A percentile compares a stretch with the other conserved stretches of the same genome.
These are phyloP conservation scores for Asterella californica DNA, from an alignment of 225 moss, liverwort and hornwort genomes.

Conservation along the genomic window DNA sequence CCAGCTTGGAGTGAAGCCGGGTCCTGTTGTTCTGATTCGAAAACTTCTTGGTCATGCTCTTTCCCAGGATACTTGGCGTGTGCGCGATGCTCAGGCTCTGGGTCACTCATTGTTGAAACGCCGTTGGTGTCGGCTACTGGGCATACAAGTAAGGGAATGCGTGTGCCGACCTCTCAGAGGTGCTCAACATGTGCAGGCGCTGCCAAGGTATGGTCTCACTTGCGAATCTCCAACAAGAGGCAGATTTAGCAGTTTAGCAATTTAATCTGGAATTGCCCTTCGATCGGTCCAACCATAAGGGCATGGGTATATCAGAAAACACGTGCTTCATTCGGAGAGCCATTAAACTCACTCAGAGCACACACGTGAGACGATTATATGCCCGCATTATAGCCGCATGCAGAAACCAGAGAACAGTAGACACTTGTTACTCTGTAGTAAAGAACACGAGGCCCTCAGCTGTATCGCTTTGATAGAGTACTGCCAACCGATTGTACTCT, in stretches of 20 bases:
- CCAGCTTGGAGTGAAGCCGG: not conserved
- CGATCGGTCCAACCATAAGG: no score
- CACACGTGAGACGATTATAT: no score
- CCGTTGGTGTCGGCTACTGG: slow-evolving; percentile 28
- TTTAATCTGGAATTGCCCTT: not conserved
- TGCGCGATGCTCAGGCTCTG: slow-evolving; percentile 87
- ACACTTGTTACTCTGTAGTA: no score
- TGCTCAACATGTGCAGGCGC: slow-evolving; percentile 90
- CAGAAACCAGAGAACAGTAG: no score
- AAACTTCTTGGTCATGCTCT: not conserved
- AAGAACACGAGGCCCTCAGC: no score
- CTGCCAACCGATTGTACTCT: no score
- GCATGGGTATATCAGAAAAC: no score
- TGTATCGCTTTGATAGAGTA: no score
- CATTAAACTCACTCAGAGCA: no score
- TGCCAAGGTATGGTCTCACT: slow-evolving; percentile 59
- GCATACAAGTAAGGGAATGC: slow-evolving; percentile 12
- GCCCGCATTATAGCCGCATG: no score
- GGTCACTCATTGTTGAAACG: slow-evolving; percentile 51
- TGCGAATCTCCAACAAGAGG: not conserved
- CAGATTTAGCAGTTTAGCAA: not conserved
- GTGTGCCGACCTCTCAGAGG: slow-evolving; percentile 41
- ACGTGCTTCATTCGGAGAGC: no score
- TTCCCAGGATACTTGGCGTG: slow-evolving; percentile 85
- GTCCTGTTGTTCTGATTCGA: not conserved